Base-by-base conservation (phyloP, 768 basidiomycete genomes). In the Tephrocybe rancida region DNA sequence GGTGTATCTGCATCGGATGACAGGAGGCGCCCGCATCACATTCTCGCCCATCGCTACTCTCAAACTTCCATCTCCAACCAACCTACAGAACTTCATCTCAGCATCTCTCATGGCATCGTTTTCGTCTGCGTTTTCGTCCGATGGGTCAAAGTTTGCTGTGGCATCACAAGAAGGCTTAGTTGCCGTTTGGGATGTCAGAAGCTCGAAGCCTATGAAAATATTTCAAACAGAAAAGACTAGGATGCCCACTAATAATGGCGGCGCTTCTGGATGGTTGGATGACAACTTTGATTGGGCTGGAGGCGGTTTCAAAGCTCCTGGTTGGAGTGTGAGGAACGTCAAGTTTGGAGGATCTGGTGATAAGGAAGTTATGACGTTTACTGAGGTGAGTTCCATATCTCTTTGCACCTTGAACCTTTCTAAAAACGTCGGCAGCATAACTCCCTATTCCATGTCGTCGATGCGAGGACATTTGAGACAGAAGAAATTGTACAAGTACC, bases 361-460 rank as follows among this genome's bases (percentile, higher is more conserved):
- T 22, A 80, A 82, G 56, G 95, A 96, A 68, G 68, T 95, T 1
- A 83, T 96, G 82, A 86, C 84, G 0, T 97, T 95, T 70, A 92
- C 94, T 14, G 94, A 95, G 84, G 92, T 93, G 56, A 50, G 82
- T 58, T 49, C 22, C 39, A 35, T 9, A 16, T 9, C 19, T 42
- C 44, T 25, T 29, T 19, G 3, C 38, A 30, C 52, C 16, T 50
- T 44, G 39, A 49, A n/a, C n/a, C n/a, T 54, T 44, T 10, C 45
- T 61, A 21, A 67, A 56, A 26, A 16, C 19, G 18, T 44, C 16
- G 10, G 19, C 60, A 95, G 90, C 93, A 96, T 65, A 90, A 90
- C 1, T 87, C 82, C 26, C 69, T 88, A 32, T 67, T 96, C 7
- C 95, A 97, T 62, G 76, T 95, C 52, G 75, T 96, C 44, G 95